phyloP scores from a whole-genome alignment of 2,329 filamentous ascomycete genomes.

The Colletotrichum ledebouriae region DNA sequence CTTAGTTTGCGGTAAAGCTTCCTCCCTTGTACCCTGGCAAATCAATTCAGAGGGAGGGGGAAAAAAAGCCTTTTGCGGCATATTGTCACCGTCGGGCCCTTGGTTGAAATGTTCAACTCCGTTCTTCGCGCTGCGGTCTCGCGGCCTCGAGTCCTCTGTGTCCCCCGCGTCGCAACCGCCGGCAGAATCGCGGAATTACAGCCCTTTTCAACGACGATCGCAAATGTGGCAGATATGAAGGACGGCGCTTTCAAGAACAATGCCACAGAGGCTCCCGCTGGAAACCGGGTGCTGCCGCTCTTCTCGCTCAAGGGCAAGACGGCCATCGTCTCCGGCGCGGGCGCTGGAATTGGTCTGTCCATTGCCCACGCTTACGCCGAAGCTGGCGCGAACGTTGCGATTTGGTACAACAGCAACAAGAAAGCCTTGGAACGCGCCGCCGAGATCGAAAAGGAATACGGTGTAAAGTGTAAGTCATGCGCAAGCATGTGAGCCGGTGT shows the following conservation, averaged over 20 bases:
- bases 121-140: slow-evolving; percentile 35
- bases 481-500: not conserved
- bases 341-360: slow-evolving; percentile 75
- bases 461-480: slow-evolving; percentile 71
- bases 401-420: slow-evolving; percentile 80
- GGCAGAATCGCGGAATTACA: slow-evolving; percentile 31
- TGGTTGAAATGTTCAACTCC: slow-evolving; percentile 39
- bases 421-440: slow-evolving; percentile 72
- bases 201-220: slow-evolving; percentile 37
- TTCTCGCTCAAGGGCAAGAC: slow-evolving; percentile 79
- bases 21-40: slow-evolving; percentile 39
- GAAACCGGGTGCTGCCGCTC: slow-evolving; percentile 70
- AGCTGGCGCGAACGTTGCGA: slow-evolving; percentile 78
- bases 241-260: slow-evolving; percentile 69
- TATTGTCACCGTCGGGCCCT: slow-evolving; percentile 23
- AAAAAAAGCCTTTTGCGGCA: slow-evolving; percentile 34
- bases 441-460: slow-evolving; percentile 74
- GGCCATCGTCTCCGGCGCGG: slow-evolving; percentile 77
- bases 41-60: not conserved
- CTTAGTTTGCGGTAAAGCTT: slow-evolving; percentile 34
- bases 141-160: slow-evolving; percentile 31
- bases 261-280: slow-evolving; percentile 63
- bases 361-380: slow-evolving; percentile 76
- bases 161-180: slow-evolving; percentile 24
- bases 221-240: slow-evolving; percentile 56